phyloP scores from a whole-genome alignment of 2,329 filamentous ascomycete species.

The Orbilia javanica region DNA sequence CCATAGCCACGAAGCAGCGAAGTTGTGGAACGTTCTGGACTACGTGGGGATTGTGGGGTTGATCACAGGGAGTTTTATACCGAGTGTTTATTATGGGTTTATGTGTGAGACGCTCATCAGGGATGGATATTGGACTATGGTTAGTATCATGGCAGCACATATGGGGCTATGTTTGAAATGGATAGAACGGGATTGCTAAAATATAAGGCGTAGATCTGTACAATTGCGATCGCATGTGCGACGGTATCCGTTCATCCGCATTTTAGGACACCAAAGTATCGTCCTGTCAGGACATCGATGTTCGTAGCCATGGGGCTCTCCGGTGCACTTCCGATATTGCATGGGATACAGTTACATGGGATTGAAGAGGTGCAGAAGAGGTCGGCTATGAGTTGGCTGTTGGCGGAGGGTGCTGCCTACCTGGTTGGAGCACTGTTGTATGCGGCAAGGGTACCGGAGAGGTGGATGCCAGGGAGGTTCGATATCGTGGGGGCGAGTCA shows the following conservation, averaged over 20 bases:
- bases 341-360: slow-evolving; percentile 79
- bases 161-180: neutral
- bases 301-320: slow-evolving; percentile 89
- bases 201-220: slow-evolving; percentile 74
- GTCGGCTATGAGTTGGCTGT: slow-evolving; percentile 84
- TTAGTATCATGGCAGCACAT: slow-evolving; percentile 65
- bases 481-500: slow-evolving; percentile 95
- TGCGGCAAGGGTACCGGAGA: slow-evolving; percentile 87
- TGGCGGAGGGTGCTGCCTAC: slow-evolving; percentile 85
- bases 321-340: slow-evolving; percentile 83
- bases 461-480: slow-evolving; percentile 80
- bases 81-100: slow-evolving; percentile 88
- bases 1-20: slow-evolving; percentile 81
- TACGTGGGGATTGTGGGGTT: slow-evolving; percentile 93
- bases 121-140: slow-evolving; percentile 79
- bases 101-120: slow-evolving; percentile 77
- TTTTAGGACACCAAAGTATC: slow-evolving; percentile 85
- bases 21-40: slow-evolving; percentile 91
- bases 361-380: slow-evolving; percentile 74
- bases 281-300: slow-evolving; percentile 87
- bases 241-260: slow-evolving; percentile 81
- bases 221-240: slow-evolving; percentile 81
- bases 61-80: slow-evolving; percentile 91
- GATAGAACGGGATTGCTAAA: too few species aligned
- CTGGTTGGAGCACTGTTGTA: slow-evolving; percentile 88